Conservation (phyloP, 495 filamentous ascomycete species). For the Aspergillus carlsbadensis region DNA sequence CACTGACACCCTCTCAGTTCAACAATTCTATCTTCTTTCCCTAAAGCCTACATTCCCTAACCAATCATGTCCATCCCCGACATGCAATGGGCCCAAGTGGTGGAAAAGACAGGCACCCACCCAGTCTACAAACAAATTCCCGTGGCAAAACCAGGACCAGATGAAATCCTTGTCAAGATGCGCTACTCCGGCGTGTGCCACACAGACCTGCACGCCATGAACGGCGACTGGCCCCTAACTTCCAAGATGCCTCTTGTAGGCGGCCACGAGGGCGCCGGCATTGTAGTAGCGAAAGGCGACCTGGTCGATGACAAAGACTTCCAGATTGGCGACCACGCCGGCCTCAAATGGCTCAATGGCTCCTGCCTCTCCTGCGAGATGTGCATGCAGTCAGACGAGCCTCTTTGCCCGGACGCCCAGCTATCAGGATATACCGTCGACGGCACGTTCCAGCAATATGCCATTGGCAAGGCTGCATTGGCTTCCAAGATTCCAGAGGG, state of each 20-base stretch:
- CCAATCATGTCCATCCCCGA: slow-evolving; percentile 55
- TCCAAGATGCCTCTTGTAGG: slow-evolving; percentile 84
- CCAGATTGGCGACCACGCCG: slow-evolving; percentile 76
- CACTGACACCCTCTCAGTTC: background rate
- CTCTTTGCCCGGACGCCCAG: slow-evolving; percentile 68
- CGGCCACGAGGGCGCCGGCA: slow-evolving; percentile 87
- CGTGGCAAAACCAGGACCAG: slow-evolving; percentile 73
- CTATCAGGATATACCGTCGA: slow-evolving; percentile 91
- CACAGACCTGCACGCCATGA: slow-evolving; percentile 82
- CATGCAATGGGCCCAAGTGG: slow-evolving; percentile 84
- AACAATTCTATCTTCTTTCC: background rate
- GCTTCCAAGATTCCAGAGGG: slow-evolving; percentile 77
- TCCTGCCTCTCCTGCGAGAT: slow-evolving; percentile 76
- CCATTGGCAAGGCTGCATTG: slow-evolving; percentile 80
- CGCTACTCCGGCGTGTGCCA: slow-evolving; percentile 94
- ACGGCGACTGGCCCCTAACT: slow-evolving; percentile 81
- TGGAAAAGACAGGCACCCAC: slow-evolving; percentile 73
- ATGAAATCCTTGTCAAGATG: slow-evolving; percentile 89
- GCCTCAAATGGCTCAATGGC: slow-evolving; percentile 91
- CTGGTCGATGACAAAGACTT: slow-evolving; percentile 70
- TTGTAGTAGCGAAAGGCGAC: slow-evolving; percentile 76
- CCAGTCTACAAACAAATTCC: slow-evolving; percentile 79
- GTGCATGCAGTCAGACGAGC: slow-evolving; percentile 74
- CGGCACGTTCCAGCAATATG: slow-evolving; percentile 91
- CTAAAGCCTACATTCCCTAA: background rate